Evolutionary conservation across 2,329 filamentous ascomycete species (phyloP), one percentile per base, ranked within the genome.

Genomic region (Grosmannia serpens): DNA sequence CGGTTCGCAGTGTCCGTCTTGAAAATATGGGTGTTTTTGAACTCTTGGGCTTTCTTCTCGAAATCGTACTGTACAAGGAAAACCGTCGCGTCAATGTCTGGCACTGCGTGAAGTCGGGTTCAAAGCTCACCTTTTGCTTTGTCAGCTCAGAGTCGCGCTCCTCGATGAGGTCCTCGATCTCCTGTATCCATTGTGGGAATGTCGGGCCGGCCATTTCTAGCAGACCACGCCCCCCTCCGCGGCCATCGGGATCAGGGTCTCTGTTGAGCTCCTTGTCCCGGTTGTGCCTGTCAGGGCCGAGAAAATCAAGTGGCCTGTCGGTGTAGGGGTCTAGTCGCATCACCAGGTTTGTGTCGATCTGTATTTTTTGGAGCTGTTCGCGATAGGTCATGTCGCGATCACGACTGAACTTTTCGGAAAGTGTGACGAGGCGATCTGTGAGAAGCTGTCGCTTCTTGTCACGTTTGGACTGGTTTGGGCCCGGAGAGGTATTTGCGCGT

Each of bases 401-500:
- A 62, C 86, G 82, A 63, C 84, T 83, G 72, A 96, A 92, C 64
- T 85, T 85, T 57, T 87, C 83, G 58, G 86, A 85, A 72, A 96
- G 84, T 58, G 85, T 82, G 47, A 83, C 80, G 8, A 96, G 81
- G 63, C 88, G 86, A 61, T 96, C 91, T 64, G 85, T 83, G 61
- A 96, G 83, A 67, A 86, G 84, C 67, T 89, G 89, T 62, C 91
- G 86, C 69, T 91, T 86, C 72, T 95, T 94, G 74, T 97, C 92
- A 71, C 90, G 84, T 76, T 96, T 96, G 47, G 89, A 92, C 62
- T 77, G 77, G 9, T 64, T 54, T 1, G 68, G 65, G n/a, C 75
- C 66, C n/a, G 67, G 68, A 31, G 69, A 70, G 50, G 62, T 61
- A 63, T 67, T 65, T 47, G 61, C 59, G 17, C 68, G 65, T 47